Percentiles rank a stretch among this genome's conserved stretches.
phyloP scores from a whole-genome alignment of 2,329 filamentous ascomycete species.

The Talaromyces amestolkiae region DNA sequence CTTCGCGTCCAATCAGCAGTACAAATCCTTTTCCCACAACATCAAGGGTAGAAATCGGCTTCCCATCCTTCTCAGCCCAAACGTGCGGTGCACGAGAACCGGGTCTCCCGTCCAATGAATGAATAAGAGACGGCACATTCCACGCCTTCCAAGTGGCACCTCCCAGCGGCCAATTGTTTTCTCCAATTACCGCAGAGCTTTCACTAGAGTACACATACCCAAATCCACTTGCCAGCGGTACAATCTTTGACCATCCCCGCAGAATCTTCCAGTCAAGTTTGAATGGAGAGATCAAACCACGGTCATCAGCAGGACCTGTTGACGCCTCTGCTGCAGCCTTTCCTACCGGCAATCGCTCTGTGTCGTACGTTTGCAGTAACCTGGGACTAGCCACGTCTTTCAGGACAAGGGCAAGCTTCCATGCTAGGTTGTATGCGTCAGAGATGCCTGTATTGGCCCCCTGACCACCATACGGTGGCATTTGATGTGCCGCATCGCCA shows the following conservation, averaged over 20 bases:
- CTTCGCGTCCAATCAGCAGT: slow-evolving; percentile 12
- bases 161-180: slow-evolving; percentile 8
- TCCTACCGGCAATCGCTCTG: slow-evolving; percentile 10
- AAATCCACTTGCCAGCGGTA: slow-evolving; percentile 3
- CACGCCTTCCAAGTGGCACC: slow-evolving; percentile 16
- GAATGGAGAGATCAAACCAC: slow-evolving; percentile 2
- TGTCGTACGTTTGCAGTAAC: slow-evolving; percentile 14
- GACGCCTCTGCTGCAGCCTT: slow-evolving; percentile 15
- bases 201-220: slow-evolving; percentile 15
- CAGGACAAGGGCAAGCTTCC: slow-evolving; percentile 53
- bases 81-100: slow-evolving; percentile 15
- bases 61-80: slow-evolving; percentile 12
- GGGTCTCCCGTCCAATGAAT: slow-evolving; percentile 15
- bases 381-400: slow-evolving; percentile 33
- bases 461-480: slow-evolving; percentile 24
- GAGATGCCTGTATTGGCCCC: slow-evolving; percentile 46
- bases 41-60: slow-evolving; percentile 10
- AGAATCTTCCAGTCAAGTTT: slow-evolving; percentile 2
- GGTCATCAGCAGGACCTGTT: slow-evolving; percentile 10
- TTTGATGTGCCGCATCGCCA: slow-evolving; percentile 24
- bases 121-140: slow-evolving; percentile 9
- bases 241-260: background rate
- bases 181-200: slow-evolving; percentile 7
- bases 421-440: slow-evolving; percentile 57
- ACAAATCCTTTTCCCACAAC: slow-evolving; percentile 13